Evolutionary conservation across 306 rosid species (phyloP).

Genomic region (Lablab purpureus): DNA sequence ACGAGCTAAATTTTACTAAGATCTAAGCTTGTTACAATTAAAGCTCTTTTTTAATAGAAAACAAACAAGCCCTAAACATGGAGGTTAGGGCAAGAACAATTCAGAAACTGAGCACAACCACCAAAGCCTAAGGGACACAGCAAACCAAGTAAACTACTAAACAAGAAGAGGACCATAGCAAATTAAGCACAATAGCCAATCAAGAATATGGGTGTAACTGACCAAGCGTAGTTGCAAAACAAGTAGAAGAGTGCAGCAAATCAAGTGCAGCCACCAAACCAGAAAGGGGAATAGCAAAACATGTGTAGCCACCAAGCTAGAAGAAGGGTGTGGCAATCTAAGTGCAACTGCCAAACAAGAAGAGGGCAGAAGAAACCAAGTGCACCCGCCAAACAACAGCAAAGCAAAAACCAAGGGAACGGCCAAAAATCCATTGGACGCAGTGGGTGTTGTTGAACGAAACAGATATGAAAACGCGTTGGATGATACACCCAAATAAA

Average conservation of each 20-base stretch:
- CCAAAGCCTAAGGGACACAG: not conserved
- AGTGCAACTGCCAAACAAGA: not conserved
- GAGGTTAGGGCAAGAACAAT: not conserved
- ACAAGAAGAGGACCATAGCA: not conserved
- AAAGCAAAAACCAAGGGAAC: not conserved
- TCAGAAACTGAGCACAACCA: not conserved
- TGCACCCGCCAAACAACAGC: not conserved
- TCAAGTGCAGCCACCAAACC: not conserved
- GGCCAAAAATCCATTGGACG: not conserved
- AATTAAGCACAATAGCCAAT: not conserved
- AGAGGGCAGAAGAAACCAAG: not conserved
- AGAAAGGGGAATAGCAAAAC: not conserved
- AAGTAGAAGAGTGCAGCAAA: not conserved
- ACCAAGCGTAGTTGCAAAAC: not conserved
- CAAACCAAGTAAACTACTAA: not conserved
- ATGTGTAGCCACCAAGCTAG: not conserved
- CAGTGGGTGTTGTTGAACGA: not conserved
- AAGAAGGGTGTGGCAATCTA: not conserved
- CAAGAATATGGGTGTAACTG: not conserved
- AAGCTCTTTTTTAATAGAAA: not conserved
- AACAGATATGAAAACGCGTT: not conserved
- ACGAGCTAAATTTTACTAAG: not conserved
- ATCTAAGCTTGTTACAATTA: not conserved
- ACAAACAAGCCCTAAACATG: not conserved
- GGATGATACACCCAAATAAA: not conserved